phyloP scores from a whole-genome alignment of 75 land plant genomes.

The Isoetes taiwanensis region DNA sequence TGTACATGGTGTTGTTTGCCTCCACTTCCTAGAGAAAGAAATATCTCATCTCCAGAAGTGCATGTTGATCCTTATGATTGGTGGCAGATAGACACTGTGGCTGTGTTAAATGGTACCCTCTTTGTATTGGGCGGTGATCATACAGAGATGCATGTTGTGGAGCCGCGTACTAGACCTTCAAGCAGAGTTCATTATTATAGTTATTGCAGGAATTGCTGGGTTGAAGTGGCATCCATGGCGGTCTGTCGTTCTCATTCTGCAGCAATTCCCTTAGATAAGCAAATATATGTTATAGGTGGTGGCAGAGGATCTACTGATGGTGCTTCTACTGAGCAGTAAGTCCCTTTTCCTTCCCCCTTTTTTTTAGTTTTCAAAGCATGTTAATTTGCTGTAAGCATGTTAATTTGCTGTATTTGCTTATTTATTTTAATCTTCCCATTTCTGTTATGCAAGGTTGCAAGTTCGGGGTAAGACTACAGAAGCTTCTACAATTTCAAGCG shows the following conservation, averaged over 20 bases:
- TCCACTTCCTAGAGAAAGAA: conserved; percentile 12
- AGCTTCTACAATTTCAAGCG: conserved; percentile 25
- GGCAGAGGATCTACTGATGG: conserved; percentile 11
- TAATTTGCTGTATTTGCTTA: no score
- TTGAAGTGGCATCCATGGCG: conserved; percentile 11
- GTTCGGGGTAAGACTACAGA: neutral
- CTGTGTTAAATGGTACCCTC: conserved; percentile 13
- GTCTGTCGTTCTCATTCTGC: conserved; percentile 17
- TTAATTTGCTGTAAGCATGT: no score
- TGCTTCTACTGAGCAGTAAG: conserved; percentile 22
- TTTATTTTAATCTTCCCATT: no score
- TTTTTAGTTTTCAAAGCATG: no score
- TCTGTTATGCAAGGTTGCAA: no score
- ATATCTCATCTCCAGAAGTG: neutral
- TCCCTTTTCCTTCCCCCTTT: no score
- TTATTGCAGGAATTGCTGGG: conserved; percentile 14
- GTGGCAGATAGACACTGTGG: conserved; percentile 24
- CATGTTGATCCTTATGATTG: conserved; percentile 26
- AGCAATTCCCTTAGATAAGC: conserved; percentile 7
- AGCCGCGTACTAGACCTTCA: conserved; percentile 6
- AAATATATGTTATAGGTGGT: conserved; percentile 14
- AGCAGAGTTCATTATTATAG: conserved; percentile 15
- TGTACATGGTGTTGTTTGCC: conserved; percentile 17
- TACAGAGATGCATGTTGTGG: neutral
- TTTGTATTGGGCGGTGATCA: conserved; percentile 17